These are phyloP conservation scores for Tolypocladium ovalisporum DNA, from an alignment of 2,329 filamentous ascomycete genomes.

Conservation along the genomic window DNA sequence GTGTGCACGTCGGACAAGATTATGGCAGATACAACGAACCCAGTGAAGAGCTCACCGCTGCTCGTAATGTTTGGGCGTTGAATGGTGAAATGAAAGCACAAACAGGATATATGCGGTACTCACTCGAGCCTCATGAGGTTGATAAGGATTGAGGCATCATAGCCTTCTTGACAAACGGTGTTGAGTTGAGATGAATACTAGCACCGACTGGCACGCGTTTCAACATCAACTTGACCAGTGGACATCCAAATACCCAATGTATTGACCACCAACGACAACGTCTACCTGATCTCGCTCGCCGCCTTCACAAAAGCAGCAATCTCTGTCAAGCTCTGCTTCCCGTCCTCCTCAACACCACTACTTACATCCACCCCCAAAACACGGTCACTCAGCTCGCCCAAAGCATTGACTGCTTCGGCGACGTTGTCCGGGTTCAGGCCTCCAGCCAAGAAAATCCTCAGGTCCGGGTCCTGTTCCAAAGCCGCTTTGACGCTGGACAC, in stretches of 20 bases:
- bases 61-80: not conserved
- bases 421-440: slow-evolving; percentile 78
- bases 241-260: not conserved
- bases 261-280: not conserved
- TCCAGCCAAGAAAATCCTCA: slow-evolving; percentile 74
- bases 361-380: slow-evolving; percentile 85
- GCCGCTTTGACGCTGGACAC: slow-evolving; percentile 55
- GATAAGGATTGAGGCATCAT: not conserved
- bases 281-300: slow-evolving; percentile 50
- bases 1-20: not conserved
- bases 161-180: not conserved
- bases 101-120: not conserved
- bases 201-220: not conserved
- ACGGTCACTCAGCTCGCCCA: slow-evolving; percentile 49
- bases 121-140: not conserved
- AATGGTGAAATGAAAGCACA: not conserved
- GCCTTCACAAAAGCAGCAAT: slow-evolving; percentile 71
- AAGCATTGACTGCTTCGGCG: slow-evolving; percentile 46
- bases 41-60: not conserved
- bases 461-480: slow-evolving; percentile 55
- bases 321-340: slow-evolving; percentile 68
- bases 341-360: slow-evolving; percentile 81
- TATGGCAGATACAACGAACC: not conserved
- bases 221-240: too few relatives aligned
- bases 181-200: not conserved